Conservation (phyloP, 2,329 filamentous ascomycete genomes). For the Cordyceps pruinosa region DNA sequence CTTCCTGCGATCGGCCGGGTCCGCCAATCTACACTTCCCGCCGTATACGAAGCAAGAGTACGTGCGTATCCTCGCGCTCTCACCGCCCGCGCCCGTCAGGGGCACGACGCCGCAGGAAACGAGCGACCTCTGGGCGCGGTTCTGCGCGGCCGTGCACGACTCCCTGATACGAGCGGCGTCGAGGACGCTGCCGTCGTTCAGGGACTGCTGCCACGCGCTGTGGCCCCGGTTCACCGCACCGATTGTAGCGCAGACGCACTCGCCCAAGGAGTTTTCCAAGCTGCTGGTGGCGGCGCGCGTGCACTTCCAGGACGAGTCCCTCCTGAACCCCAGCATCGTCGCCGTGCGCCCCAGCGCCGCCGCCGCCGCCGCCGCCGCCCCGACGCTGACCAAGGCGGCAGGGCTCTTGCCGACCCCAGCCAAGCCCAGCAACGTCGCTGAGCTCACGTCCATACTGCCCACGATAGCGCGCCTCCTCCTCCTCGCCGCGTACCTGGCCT, state of each 20-base stretch:
- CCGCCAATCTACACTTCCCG: slow-evolving; percentile 75
- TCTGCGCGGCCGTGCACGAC: slow-evolving; percentile 80
- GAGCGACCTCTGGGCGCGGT: slow-evolving; percentile 68
- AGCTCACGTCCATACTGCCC: slow-evolving; percentile 55
- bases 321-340: slow-evolving; percentile 59
- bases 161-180: slow-evolving; percentile 73
- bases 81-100: slow-evolving; percentile 35
- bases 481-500: slow-evolving; percentile 72
- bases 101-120: slow-evolving; percentile 51
- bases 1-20: slow-evolving; percentile 61
- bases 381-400: not conserved
- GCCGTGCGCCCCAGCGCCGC: slow-evolving; percentile 20
- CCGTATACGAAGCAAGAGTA: slow-evolving; percentile 77
- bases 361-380: not conserved
- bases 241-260: slow-evolving; percentile 64
- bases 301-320: slow-evolving; percentile 66
- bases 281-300: slow-evolving; percentile 65
- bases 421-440: slow-evolving; percentile 25
- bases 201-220: slow-evolving; percentile 61
- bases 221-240: slow-evolving; percentile 84
- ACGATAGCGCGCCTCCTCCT: slow-evolving; percentile 68
- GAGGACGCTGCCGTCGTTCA: slow-evolving; percentile 69
- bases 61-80: slow-evolving; percentile 64
- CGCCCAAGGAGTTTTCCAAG: slow-evolving; percentile 74
- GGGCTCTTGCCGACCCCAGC: not conserved